Base-by-base conservation (phyloP, 306 rosid species). In the Senna siamea region DNA sequence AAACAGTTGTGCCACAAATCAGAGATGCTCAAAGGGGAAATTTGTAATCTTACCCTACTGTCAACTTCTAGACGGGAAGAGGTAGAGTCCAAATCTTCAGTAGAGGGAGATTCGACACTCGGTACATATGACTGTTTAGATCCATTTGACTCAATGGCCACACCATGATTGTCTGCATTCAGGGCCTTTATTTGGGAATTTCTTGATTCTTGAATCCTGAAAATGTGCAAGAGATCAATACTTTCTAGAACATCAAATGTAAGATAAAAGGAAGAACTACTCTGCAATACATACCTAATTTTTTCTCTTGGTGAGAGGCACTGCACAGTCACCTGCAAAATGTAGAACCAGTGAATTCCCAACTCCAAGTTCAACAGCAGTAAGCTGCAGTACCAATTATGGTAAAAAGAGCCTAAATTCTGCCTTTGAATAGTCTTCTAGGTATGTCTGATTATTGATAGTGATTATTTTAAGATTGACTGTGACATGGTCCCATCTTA, bases 311-410 rank as follows among this genome's bases (percentile, higher is more conserved):
- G 85, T 41, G 82, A 73, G 48, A 83, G 87, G 76, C 87, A 84
- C 78, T 84, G 87, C 56, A 84, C 64, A 40, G 82, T 80, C 63
- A 84, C 85, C 87, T 84, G 75, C 79, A 62, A 80, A 69, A 80
- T 46, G 55, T 58, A 68, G 9, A 79, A 73, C 30, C 63, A 61
- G 38, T 68, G 55, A 72, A 80, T 76, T 79, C 48, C 74, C 51
- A 83, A 75, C 81, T 78, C 64, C 28, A 53, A 60, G 30, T 73
- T 73, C 60, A 69, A 73, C 68, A 22, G 54, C 35, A 73, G 62
- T 73, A 46, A 67, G 67, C 43, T 32, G 70, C 70, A 40, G 44
- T 55, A 61, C 57, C 57, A 54, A 2, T 58, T 47, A 56, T 48
- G 57, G 72, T 20, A 50, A 50, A 32, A 64, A 64, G 68, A 59